Evolutionary conservation across 441 rosid genomes (phyloP).

Genomic region (Euphorbia schlechtendalii): DNA sequence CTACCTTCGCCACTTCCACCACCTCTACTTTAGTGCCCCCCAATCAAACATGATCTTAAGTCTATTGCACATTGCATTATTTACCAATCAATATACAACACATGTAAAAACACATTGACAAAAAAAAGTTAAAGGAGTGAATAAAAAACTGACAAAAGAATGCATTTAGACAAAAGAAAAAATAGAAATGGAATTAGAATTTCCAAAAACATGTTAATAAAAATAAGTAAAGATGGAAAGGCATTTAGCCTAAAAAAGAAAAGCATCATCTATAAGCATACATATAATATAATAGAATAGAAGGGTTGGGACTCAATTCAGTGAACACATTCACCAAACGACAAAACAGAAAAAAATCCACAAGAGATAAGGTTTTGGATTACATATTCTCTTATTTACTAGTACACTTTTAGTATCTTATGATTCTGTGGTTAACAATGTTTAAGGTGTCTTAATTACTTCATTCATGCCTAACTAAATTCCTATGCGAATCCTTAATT

Average conservation of each 20-base stretch:
- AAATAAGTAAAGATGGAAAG: not conserved
- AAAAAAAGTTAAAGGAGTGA: not conserved
- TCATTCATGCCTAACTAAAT: too few species aligned
- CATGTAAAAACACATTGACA: not conserved
- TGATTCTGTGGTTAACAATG: not conserved
- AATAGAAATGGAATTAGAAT: not conserved
- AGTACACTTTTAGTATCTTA: not conserved
- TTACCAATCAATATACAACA: too few species aligned
- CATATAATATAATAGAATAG: too few species aligned
- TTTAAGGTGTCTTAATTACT: too few species aligned
- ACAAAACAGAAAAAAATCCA: conserved; percentile 1
- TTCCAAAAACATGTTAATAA: not conserved
- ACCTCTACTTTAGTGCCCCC: too few species aligned
- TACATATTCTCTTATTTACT: not conserved
- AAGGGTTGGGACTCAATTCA: conserved; percentile 9
- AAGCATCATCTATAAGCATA: too few species aligned
- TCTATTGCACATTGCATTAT: too few species aligned
- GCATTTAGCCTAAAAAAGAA: not conserved
- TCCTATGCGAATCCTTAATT: too few species aligned
- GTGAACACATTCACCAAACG: conserved; percentile 17
- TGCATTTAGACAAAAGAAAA: not conserved
- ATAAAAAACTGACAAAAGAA: not conserved
- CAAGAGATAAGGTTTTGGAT: too few species aligned
- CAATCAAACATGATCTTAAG: too few species aligned
- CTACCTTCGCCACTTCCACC: too few species aligned